Evolutionary conservation across 2,329 filamentous ascomycete species (phyloP).

Genomic region (Aureobasidium uvarum): DNA sequence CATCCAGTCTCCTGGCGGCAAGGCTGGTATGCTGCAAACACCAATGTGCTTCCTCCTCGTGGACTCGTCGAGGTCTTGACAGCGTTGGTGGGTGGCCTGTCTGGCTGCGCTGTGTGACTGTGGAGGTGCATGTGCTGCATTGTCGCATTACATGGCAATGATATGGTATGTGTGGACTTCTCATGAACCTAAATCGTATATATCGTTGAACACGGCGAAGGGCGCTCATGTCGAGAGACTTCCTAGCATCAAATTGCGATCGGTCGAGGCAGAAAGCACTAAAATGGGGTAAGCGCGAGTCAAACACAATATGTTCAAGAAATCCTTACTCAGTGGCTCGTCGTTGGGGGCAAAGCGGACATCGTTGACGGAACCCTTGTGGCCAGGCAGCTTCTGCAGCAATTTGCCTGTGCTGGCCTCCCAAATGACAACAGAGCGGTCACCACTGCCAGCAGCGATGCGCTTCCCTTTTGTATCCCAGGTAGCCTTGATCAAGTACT

Average conservation of each 20-base stretch:
- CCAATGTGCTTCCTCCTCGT: neutral
- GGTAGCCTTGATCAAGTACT: conserved; percentile 84
- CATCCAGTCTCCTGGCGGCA: too few relatives aligned
- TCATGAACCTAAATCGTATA: neutral
- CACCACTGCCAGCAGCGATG: conserved; percentile 84
- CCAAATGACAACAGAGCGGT: conserved; percentile 90
- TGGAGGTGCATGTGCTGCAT: neutral
- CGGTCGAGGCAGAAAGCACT: conserved; percentile 39
- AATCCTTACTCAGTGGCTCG: conserved; percentile 79
- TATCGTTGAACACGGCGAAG: neutral
- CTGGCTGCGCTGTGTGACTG: neutral
- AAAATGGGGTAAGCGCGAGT: neutral
- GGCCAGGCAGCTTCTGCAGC: conserved; percentile 89
- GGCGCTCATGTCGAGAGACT: conserved; percentile 20
- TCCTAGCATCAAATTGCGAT: conserved; percentile 40
- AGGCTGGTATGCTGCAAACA: neutral
- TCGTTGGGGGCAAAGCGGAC: conserved; percentile 83
- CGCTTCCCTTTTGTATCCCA: conserved; percentile 86
- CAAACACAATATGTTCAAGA: neutral
- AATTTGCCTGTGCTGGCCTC: conserved; percentile 84
- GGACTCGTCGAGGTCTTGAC: neutral
- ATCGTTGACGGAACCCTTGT: conserved; percentile 93
- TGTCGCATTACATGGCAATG: neutral
- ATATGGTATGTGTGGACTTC: neutral
- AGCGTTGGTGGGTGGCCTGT: neutral